Conservation (phyloP, 768 basidiomycete species). For the Xerocomus potaroensis region DNA sequence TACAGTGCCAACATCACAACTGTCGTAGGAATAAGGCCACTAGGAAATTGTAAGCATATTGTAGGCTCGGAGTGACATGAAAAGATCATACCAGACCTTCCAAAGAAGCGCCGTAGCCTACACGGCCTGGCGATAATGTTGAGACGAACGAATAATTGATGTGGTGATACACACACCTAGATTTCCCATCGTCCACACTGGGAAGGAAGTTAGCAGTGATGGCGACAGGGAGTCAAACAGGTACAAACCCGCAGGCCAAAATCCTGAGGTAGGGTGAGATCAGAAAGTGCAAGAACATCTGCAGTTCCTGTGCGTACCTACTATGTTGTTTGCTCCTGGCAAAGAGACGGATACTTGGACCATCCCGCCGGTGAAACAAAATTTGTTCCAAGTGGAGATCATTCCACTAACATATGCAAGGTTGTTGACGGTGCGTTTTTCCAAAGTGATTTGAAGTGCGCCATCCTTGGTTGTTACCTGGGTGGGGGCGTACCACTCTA, state of each 20-base stretch:
- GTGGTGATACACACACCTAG: constrained; percentile 41
- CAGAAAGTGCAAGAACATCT: neutral
- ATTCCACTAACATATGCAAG: constrained; percentile 71
- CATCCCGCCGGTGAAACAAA: constrained; percentile 90
- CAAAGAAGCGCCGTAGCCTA: constrained; percentile 81
- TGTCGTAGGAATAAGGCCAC: constrained; percentile 84
- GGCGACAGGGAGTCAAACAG: neutral
- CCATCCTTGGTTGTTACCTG: constrained; percentile 74
- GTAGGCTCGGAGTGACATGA: constrained; percentile 1
- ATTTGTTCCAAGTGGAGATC: constrained; percentile 79
- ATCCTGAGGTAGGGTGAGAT: constrained; percentile 31
- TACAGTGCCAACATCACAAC: constrained; percentile 91
- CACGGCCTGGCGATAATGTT: constrained; percentile 48
- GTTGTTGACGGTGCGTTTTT: constrained; percentile 59
- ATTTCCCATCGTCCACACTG: constrained; percentile 76
- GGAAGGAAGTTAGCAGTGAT: constrained; percentile 13
- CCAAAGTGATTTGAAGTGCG: constrained; percentile 70
- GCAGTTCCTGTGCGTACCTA: constrained; percentile 27
- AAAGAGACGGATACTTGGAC: constrained; percentile 65
- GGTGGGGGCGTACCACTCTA: constrained; percentile 89
- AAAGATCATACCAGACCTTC: constrained; percentile 65
- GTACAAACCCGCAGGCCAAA: constrained; percentile 63
- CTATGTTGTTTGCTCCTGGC: constrained; percentile 60
- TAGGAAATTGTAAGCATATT: constrained; percentile 19
- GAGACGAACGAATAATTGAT: neutral